These are phyloP conservation scores for Lepidium campestre DNA, from an alignment of 441 rosid species.

Conservation along the genomic window DNA sequence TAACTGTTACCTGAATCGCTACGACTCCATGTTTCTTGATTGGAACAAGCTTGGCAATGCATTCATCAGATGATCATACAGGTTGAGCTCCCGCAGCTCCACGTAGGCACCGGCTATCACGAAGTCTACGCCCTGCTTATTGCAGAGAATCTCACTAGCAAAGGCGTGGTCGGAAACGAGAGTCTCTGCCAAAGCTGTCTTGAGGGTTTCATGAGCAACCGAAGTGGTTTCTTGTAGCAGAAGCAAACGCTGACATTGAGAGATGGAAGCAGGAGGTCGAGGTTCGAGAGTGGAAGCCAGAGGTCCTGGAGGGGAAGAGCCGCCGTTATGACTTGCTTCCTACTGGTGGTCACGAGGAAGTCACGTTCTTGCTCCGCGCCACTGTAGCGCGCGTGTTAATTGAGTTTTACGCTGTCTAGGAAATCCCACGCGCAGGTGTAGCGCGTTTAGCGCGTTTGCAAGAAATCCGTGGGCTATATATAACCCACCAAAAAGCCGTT, in stretches of 20 bases:
- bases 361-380: slow-evolving; percentile 27
- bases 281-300: slow-evolving; percentile 80
- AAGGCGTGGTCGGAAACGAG: slow-evolving; percentile 63
- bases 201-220: slow-evolving; percentile 35
- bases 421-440: no score
- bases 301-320: slow-evolving; percentile 56
- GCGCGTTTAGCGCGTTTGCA: no score
- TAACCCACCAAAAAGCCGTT: no score
- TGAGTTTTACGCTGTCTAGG: no score
- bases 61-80: slow-evolving; percentile 61
- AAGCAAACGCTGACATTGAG: slow-evolving; percentile 58
- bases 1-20: slow-evolving; percentile 53
- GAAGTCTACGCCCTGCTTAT: slow-evolving; percentile 76
- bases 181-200: slow-evolving; percentile 52
- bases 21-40: slow-evolving; percentile 54
- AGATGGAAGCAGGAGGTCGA: slow-evolving; percentile 74
- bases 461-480: no score
- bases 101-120: slow-evolving; percentile 51
- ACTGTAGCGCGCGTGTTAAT: no score
- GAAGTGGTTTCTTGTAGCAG: slow-evolving; percentile 39
- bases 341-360: slow-evolving; percentile 41
- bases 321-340: slow-evolving; percentile 55
- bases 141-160: slow-evolving; percentile 66
- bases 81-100: slow-evolving; percentile 45
- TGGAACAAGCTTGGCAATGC: slow-evolving; percentile 66